These are phyloP conservation scores for Odontarrhena argentea DNA, from an alignment of 345 rosid species.

Conservation along the genomic window DNA sequence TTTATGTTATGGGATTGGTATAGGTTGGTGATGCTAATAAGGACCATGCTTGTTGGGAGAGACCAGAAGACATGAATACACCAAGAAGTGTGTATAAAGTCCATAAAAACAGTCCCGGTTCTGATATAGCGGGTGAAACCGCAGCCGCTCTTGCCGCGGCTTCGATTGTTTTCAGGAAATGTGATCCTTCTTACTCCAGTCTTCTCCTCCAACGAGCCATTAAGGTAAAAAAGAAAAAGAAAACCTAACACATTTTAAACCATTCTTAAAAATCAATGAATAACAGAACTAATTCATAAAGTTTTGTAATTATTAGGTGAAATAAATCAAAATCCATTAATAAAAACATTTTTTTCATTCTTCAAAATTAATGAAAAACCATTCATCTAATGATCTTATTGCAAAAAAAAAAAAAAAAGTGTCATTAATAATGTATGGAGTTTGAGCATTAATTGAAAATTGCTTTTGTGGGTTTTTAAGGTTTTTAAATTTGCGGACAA, in stretches of 20 bases:
- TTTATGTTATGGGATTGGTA: not conserved
- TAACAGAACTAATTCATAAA: too few relatives aligned
- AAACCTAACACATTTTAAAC: not conserved
- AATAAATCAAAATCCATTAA: not conserved
- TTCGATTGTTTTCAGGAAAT: constrained; percentile 58
- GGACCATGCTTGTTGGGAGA: constrained; percentile 73
- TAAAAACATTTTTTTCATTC: not conserved
- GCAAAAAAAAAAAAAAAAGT: not conserved
- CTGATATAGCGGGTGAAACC: constrained; percentile 81
- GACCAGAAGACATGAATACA: constrained; percentile 98
- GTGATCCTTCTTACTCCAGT: constrained; percentile 52
- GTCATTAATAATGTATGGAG: not conserved
- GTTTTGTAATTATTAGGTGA: too few relatives aligned
- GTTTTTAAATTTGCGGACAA: constrained; percentile 74
- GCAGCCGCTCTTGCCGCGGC: constrained; percentile 92
- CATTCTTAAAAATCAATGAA: not conserved
- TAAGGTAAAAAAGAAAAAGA: constrained; percentile 33
- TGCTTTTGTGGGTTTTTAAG: constrained; percentile 42
- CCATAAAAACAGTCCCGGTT: constrained; percentile 61
- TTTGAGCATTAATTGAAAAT: constrained; percentile 6
- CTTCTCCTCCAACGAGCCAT: constrained; percentile 59
- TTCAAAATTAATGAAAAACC: not conserved
- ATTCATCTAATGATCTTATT: not conserved
- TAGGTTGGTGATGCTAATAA: constrained; percentile 41
- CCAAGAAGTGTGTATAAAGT: constrained; percentile 65